Evolutionary conservation across 176 grass and related monocot species (phyloP), one percentile per base, ranked within the genome.

Genomic region (Musa acuminata): DNA sequence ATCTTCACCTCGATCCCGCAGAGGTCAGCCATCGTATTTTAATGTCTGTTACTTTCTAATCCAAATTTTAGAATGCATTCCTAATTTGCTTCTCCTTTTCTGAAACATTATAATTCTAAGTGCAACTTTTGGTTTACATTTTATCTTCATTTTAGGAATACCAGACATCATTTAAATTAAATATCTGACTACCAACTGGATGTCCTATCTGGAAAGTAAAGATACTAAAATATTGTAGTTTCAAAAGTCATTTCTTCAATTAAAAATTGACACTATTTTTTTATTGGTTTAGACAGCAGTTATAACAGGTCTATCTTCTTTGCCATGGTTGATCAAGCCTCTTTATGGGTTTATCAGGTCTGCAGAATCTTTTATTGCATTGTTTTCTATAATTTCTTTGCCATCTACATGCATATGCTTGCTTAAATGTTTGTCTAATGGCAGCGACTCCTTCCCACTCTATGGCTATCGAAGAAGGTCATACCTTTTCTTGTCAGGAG

Each of bases 271-370:
- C 64, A 76, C 77, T 77, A 17, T 81, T 72, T 86, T 53, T 86
- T 19, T n/a, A 24, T 64, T 80, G 63, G 75, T 85, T 64, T 83
- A 99, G 96, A 99, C 96, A 79, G 95, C 96, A 85, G 86, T 99
- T 87, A 84, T 99, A 86, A 86, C 91, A 84, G 91, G 96, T 63
- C 78, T 95, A 73, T 91, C 91, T 53, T 85, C 96, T 74, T 84
- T 99, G 62, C 96, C 96, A 21, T 95, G 96, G 91, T 87, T 99
- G 82, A 76, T 99, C 80, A 99, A 99, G 83, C 91, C 96, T 77
- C 83, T 99, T 55, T 99, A 99, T 72, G 96, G 96, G 52, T 95
- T 99, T 95, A 89, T 99, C 78, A 99, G 96, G 96, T 99, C 49
- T 64, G 3, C 35, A 83, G 17, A 69, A 72, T 13, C 12, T 51